A percentile compares a stretch with the other conserved stretches of the same genome.
phyloP scores from a whole-genome alignment of 2,329 filamentous ascomycete species.

The Trichoderma cornu-damae region DNA sequence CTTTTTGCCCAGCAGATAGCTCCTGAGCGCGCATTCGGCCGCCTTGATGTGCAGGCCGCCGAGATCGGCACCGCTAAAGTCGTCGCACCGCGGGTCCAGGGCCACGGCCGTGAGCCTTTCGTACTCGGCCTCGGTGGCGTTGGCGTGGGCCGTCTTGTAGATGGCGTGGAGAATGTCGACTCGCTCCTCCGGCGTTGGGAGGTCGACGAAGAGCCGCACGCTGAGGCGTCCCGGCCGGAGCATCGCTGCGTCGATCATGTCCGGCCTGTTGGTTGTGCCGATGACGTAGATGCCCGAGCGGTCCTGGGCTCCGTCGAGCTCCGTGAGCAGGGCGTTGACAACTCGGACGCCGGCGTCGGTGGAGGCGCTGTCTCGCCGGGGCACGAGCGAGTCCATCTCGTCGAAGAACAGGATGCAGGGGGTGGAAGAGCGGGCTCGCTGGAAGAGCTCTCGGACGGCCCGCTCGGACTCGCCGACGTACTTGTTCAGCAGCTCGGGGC shows the following conservation, averaged over 20 bases:
- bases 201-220: conserved; percentile 80
- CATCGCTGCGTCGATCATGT: conserved; percentile 96
- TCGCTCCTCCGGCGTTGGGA: conserved; percentile 73
- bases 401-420: conserved; percentile 98
- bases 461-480: conserved; percentile 96
- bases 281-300: conserved; percentile 89
- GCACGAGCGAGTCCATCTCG: conserved; percentile 89
- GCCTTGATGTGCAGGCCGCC: conserved; percentile 46
- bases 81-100: conserved; percentile 59
- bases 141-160: conserved; percentile 42
- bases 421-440: conserved; percentile 75
- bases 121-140: conserved; percentile 41
- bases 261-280: conserved; percentile 88
- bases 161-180: conserved; percentile 78
- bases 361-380: conserved; percentile 69
- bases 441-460: conserved; percentile 86
- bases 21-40: conserved; percentile 43
- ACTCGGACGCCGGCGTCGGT: conserved; percentile 83
- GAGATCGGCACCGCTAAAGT: conserved; percentile 69
- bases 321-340: conserved; percentile 90
- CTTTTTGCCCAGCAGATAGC: conserved; percentile 32
- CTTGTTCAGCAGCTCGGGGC: conserved; percentile 93
- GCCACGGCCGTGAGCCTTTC: conserved; percentile 60
- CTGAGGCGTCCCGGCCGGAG: conserved; percentile 85
- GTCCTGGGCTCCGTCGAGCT: conserved; percentile 79